Evolutionary conservation across 1,139 yeast genomes (phyloP).

Genomic region (Sugiyamaella novakii): DNA sequence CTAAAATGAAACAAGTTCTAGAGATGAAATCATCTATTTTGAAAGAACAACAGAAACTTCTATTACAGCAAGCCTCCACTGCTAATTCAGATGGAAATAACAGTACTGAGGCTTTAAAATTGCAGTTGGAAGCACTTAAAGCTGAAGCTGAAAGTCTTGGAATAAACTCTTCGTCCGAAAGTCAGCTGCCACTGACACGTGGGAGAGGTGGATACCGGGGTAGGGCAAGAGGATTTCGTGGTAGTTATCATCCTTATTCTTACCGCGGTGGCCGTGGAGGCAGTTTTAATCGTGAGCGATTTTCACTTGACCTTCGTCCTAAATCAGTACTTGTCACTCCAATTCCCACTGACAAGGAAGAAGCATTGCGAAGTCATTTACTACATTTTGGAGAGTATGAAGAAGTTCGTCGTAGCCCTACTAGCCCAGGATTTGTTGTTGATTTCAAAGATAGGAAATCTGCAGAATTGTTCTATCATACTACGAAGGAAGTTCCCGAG

Average conservation of each 20-base stretch:
- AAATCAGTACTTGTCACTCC: slow-evolving; percentile 41
- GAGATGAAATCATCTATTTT: slow-evolving; percentile 43
- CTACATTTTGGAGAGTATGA: slow-evolving; percentile 32
- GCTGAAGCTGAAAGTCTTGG: slow-evolving; percentile 43
- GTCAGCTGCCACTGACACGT: slow-evolving; percentile 6
- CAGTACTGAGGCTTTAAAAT: slow-evolving; percentile 40
- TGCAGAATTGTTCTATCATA: slow-evolving; percentile 47
- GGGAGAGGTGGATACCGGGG: slow-evolving; percentile 35
- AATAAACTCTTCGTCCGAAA: slow-evolving; percentile 24
- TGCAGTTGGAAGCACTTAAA: slow-evolving; percentile 41
- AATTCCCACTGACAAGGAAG: slow-evolving; percentile 39
- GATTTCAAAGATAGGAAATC: slow-evolving; percentile 45
- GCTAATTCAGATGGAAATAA: slow-evolving; percentile 6
- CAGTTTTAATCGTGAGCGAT: slow-evolving; percentile 26
- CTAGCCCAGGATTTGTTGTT: slow-evolving; percentile 36
- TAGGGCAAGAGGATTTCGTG: slow-evolving; percentile 19
- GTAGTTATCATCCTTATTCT: slow-evolving; percentile 13
- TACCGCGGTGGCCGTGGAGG: slow-evolving; percentile 28
- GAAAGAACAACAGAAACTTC: slow-evolving; percentile 38
- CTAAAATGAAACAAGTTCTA: slow-evolving; percentile 41
- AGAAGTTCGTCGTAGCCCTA: slow-evolving; percentile 25
- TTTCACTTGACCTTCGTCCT: slow-evolving; percentile 46
- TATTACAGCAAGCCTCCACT: slow-evolving; percentile 22
- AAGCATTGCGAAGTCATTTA: slow-evolving; percentile 37
- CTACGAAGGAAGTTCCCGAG: slow-evolving; percentile 37